Evolutionary conservation across 2,329 filamentous ascomycete genomes (phyloP).

Genomic region (Akanthomyces muscarius): DNA sequence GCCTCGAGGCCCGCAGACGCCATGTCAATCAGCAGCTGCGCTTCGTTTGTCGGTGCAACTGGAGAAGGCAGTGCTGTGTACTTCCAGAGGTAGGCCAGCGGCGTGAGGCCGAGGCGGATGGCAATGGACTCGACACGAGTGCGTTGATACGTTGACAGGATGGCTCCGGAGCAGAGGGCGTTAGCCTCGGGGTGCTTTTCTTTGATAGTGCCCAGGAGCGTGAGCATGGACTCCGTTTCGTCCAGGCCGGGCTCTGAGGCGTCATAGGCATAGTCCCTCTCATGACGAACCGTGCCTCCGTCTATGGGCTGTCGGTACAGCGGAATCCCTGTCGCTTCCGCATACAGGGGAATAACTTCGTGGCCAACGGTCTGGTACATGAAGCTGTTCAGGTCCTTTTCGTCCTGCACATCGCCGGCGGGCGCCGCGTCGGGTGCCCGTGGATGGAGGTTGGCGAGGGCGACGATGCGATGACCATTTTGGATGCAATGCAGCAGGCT

Average conservation of each 20-base stretch:
- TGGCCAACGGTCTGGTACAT: constrained; percentile 99
- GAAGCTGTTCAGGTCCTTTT: constrained; percentile 79
- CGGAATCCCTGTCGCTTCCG: constrained; percentile 71
- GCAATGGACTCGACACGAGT: constrained; percentile 94
- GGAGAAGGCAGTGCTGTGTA: constrained; percentile 67
- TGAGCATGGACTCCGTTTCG: constrained; percentile 84
- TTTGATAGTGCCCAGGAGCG: constrained; percentile 66
- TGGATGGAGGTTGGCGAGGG: constrained; percentile 71
- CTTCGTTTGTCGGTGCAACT: constrained; percentile 35
- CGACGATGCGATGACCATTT: constrained; percentile 80
- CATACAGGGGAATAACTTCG: constrained; percentile 79
- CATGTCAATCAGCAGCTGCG: constrained; percentile 76
- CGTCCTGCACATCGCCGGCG: constrained; percentile 16
- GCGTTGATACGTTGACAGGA: constrained; percentile 91
- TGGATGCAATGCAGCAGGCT: constrained; percentile 84
- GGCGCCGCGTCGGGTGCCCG: constrained; percentile 19
- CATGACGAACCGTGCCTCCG: constrained; percentile 66
- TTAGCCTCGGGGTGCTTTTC: constrained; percentile 72
- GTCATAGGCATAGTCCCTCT: constrained; percentile 60
- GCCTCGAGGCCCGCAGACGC: constrained; percentile 71
- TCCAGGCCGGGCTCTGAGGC: constrained; percentile 45
- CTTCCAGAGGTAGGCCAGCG: constrained; percentile 89
- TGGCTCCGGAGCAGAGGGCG: constrained; percentile 85
- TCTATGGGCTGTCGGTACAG: constrained; percentile 76
- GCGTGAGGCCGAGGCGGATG: constrained; percentile 72